Conservation (phyloP, 129 eudicot genomes). For the Pulicaria dysenterica region DNA sequence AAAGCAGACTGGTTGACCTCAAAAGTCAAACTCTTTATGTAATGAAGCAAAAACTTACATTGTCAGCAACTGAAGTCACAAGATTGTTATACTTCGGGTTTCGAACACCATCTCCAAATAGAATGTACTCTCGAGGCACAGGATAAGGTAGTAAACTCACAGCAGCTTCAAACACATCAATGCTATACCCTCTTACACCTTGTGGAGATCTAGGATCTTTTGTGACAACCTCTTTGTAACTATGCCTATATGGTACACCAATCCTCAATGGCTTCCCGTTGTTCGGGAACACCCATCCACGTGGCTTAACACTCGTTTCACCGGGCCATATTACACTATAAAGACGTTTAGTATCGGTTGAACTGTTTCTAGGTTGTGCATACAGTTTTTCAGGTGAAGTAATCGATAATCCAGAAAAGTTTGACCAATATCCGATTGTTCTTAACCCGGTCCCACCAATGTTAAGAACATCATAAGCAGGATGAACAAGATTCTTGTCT, state of each 20-base stretch:
- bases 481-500: constrained; percentile 67
- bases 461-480: constrained; percentile 74
- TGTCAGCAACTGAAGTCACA: constrained; percentile 68
- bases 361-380: constrained; percentile 54
- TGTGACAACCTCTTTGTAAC: constrained; percentile 60
- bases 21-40: constrained; percentile 16
- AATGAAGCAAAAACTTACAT: constrained; percentile 54
- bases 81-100: constrained; percentile 72
- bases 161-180: constrained; percentile 97
- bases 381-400: constrained; percentile 59
- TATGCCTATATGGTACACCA: constrained; percentile 80
- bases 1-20: constrained; percentile 1
- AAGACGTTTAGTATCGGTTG: constrained; percentile 48
- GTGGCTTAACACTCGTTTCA: constrained; percentile 60
- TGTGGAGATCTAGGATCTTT: constrained; percentile 58
- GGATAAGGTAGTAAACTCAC: constrained; percentile 76
- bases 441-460: constrained; percentile 70
- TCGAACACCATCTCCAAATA: constrained; percentile 73
- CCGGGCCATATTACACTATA: constrained; percentile 91
- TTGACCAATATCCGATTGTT: constrained; percentile 87
- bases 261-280: constrained; percentile 84
- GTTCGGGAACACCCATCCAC: constrained; percentile 97
- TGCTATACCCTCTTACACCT: constrained; percentile 85
- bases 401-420: constrained; percentile 65
- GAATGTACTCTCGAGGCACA: constrained; percentile 68